Base-by-base conservation (phyloP, 305 asterid genomes). In the Fraxinus sp. region DNA sequence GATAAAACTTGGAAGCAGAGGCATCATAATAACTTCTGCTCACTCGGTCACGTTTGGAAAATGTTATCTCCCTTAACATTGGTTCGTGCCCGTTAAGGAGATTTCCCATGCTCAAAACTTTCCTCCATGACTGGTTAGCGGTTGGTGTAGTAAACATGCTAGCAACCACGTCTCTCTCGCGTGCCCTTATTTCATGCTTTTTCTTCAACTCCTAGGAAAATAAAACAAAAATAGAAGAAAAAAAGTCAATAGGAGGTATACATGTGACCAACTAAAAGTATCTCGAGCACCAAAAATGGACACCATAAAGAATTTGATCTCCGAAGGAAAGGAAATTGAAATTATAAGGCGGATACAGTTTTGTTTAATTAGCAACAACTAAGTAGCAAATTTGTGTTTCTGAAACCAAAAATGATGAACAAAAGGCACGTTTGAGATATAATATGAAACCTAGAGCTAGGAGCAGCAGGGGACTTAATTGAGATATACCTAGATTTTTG, bases 61-160 rank as follows among this genome's bases (percentile, higher is more conserved):
- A 95, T 79, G 92, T 89, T 26, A 95, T 90, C 90, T 95, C 98
- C 87, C 98, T 90, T 20, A 89, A 55, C 64, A 88, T 87, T 7
- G 98, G 98, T 84, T 95, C 98, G 14, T 95, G 95, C 75, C 98
- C 97, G 18, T 95, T 95, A 18, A 95, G 94, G 72, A 95, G 97
- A 89, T 95, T 95, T 75, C 98, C 98, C 98, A 95, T 88, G 91
- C 97, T 95, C 88, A 95, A 84, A 28, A 88, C 98, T 84, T 91
- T 93, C 87, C 98, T 91, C 98, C 98, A 95, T 26, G 96, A 94
- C 93, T 92, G 97, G 89, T 94, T 94, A 9, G 95, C 96, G 16
- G 97, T 91, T 43, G 99, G 98, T 22, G 93, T 91, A 82, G 89
- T 71, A 86, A 95, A 95, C 95, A 95, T 92, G 86, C 86, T 82